Evolutionary conservation across 2,329 filamentous ascomycete genomes (phyloP), one percentile per base, ranked within the genome.

Genomic region (Penicillium sp.): DNA sequence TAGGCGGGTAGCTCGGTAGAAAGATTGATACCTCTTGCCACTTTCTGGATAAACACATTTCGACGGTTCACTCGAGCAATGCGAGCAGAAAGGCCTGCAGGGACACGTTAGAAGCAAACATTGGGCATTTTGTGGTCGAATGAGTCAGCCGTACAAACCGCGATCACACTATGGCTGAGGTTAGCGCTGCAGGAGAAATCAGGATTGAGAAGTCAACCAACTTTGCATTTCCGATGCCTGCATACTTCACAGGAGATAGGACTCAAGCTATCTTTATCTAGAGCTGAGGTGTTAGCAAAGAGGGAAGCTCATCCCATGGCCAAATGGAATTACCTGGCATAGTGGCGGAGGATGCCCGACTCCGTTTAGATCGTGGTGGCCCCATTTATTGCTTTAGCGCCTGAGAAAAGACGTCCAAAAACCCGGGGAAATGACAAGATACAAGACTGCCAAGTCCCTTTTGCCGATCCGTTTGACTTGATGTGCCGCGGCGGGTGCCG

Each of bases 171-270:
- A 54, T 35, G 6, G 25, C 22, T 36, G 11, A 46, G 7, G 39
- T 60, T 10, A 61, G 53, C n/a, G n/a, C n/a, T 31, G 36, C 4
- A 31, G 11, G 25, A 31, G 22, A n/a, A 13, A 10, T 10, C 10
- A 4, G 16, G 14, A 31, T 40, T n/a, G 9, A 38, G 27, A 8
- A 25, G 7, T 14, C 6, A 33, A 52, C 58, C 24, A 33, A 63
- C 60, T 40, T 62, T 62, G 51, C 59, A 62, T 53, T 63, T 63
- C 5, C 54, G 52, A 27, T 62, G 59, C 43, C 61, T 57, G 33
- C 61, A 63, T 42, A 44, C 11, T 31, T 62, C 59, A 38, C 61
- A 63, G 5, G 61, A 61, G 9, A 63, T 63, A 0, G 51, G 35
- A 48, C 54, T 61, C 38, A 55, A 9, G 7, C 38, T 45, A 10